These are phyloP conservation scores for Gleditsia sinensis DNA, from an alignment of 306 rosid species.

Conservation along the genomic window DNA sequence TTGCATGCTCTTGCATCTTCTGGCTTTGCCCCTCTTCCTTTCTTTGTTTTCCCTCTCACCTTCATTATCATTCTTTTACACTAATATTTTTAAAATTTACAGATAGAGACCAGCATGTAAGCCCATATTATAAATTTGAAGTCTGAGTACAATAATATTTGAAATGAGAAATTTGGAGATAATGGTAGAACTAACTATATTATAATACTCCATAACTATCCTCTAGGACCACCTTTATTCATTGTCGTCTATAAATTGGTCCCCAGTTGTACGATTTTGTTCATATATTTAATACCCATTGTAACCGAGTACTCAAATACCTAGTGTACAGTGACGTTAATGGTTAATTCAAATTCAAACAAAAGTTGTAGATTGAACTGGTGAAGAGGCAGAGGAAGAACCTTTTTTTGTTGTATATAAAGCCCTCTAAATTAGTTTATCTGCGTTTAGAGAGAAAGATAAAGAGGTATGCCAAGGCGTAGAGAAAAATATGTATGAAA, in stretches of 20 bases:
- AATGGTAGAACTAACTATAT: neutral
- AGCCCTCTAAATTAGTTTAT: too few relatives aligned
- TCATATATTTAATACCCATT: neutral
- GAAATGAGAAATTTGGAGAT: too few relatives aligned
- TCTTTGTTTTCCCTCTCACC: conserved; percentile 33
- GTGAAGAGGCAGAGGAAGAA: neutral
- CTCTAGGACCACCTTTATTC: conserved; percentile 39
- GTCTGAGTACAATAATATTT: too few relatives aligned
- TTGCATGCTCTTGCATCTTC: conserved; percentile 47
- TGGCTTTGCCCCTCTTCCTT: conserved; percentile 29
- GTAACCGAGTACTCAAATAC: neutral
- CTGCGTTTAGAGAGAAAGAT: too few relatives aligned
- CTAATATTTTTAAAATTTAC: too few relatives aligned
- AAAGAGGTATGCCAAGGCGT: too few relatives aligned
- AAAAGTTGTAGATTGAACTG: too few relatives aligned
- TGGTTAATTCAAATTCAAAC: neutral
- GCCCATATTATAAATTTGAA: too few relatives aligned
- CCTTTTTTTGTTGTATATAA: too few relatives aligned
- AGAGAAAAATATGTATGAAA: too few relatives aligned
- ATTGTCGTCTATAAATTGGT: conserved; percentile 27
- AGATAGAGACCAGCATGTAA: too few relatives aligned
- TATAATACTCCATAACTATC: conserved; percentile 13
- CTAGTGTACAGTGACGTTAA: neutral
- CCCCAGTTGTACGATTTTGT: conserved; percentile 37
- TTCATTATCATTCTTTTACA: neutral